Percentiles rank a stretch among this genome's conserved stretches.
phyloP scores from a whole-genome alignment of 164 flowering plant genomes.

The Kalanchoe fedtschenkoi region DNA sequence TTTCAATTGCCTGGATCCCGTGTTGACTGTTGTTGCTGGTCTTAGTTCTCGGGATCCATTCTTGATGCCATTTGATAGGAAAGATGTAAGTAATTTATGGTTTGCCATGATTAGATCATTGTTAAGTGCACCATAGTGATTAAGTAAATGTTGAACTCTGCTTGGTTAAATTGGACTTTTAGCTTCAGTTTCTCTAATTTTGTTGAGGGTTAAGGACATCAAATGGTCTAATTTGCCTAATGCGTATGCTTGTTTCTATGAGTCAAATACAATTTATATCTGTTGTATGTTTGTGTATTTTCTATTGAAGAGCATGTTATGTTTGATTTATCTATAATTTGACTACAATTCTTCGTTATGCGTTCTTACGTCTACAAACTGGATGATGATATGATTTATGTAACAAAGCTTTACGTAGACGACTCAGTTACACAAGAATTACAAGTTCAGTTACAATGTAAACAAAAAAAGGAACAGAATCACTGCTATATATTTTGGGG shows the following conservation, averaged over 20 bases:
- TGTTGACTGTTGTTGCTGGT: conserved; percentile 89
- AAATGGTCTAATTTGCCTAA: neutral
- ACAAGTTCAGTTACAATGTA: too few species aligned
- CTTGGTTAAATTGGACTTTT: too few species aligned
- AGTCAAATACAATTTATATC: neutral
- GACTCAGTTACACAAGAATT: too few species aligned
- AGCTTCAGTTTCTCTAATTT: neutral
- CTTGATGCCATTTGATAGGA: conserved; percentile 78
- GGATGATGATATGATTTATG: neutral
- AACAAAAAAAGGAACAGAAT: too few species aligned
- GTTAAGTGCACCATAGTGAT: neutral
- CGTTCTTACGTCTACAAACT: neutral
- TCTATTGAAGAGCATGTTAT: neutral
- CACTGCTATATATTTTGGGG: too few species aligned
- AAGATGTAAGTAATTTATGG: conserved; percentile 58
- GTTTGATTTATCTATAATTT: neutral
- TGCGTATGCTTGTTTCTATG: neutral
- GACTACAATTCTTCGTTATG: neutral
- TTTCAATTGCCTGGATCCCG: conserved; percentile 84
- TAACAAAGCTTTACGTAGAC: neutral
- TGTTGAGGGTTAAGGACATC: neutral
- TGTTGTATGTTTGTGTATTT: neutral
- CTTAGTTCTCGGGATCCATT: conserved; percentile 93
- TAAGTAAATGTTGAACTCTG: neutral
- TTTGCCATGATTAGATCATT: neutral